These are phyloP conservation scores for Rhodotorula paludigena DNA, from an alignment of 768 basidiomycete species.

Conservation along the genomic window DNA sequence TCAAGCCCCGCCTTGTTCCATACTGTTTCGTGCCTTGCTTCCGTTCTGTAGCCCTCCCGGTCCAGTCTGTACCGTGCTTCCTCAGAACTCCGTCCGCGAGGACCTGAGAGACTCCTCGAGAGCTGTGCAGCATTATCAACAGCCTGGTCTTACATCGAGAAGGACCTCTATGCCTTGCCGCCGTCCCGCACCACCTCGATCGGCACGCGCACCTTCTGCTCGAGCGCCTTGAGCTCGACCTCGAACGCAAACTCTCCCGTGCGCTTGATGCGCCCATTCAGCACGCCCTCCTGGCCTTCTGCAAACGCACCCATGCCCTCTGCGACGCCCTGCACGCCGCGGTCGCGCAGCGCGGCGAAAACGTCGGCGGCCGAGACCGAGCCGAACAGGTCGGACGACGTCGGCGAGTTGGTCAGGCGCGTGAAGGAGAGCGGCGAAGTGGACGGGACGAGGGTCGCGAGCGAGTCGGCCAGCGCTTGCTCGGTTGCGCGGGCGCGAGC, in stretches of 20 bases:
- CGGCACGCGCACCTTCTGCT: neutral
- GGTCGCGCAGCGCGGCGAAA: neutral
- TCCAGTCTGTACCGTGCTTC: no score
- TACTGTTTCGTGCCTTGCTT: no score
- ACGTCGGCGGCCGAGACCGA: constrained; percentile 26
- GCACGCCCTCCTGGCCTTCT: constrained; percentile 16
- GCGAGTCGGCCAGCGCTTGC: constrained; percentile 13
- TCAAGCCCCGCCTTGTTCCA: no score
- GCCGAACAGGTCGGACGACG: constrained; percentile 35
- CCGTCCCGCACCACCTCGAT: neutral
- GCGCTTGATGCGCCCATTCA: constrained; percentile 26
- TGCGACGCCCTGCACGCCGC: neutral
- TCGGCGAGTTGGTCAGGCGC: constrained; percentile 25
- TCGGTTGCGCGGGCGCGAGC: constrained; percentile 7
- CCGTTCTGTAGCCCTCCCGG: no score
- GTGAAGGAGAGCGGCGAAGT: constrained; percentile 2
- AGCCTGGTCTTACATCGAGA: no score
- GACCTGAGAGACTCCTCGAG: no score
- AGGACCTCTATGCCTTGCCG: neutral
- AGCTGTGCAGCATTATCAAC: no score
- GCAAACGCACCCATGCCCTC: neutral
- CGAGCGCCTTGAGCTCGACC: constrained; percentile 5
- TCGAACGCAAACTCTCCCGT: constrained; percentile 18
- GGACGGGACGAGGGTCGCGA: neutral
- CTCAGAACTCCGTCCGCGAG: no score